These are phyloP conservation scores for Sporothrix pseudoabietina DNA, from an alignment of 2,329 filamentous ascomycete genomes.

Conservation along the genomic window DNA sequence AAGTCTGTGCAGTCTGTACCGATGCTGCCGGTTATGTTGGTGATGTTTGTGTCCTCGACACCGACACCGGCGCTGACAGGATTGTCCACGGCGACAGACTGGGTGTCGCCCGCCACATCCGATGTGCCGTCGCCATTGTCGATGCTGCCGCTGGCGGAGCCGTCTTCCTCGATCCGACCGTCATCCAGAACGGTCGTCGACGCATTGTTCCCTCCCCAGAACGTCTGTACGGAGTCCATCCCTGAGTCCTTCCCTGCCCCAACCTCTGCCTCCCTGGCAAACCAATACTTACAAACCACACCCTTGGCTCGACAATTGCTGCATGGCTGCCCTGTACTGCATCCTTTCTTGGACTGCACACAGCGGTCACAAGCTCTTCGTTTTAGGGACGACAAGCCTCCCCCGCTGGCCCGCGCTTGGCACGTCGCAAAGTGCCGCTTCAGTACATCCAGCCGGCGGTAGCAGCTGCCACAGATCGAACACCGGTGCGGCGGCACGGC, in stretches of 20 bases:
- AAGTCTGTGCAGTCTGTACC: neutral
- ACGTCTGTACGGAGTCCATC: neutral
- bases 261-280: neutral
- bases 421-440: conserved; percentile 21
- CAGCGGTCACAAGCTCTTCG: conserved; percentile 25
- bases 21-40: neutral
- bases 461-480: conserved; percentile 6
- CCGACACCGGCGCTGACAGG: neutral
- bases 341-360: conserved; percentile 24
- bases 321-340: conserved; percentile 26
- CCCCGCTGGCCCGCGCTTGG: neutral
- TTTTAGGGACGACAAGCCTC: neutral
- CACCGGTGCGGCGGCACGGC: conserved; percentile 16
- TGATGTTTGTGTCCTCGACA: neutral
- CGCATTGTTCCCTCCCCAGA: neutral
- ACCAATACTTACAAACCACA: conserved; percentile 11
- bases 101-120: no score
- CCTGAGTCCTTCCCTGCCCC: no score
- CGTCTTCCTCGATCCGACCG: neutral
- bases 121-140: neutral
- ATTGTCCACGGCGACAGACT: neutral
- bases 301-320: conserved; percentile 8
- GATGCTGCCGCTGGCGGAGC: no score
- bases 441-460: conserved; percentile 27
- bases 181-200: neutral